These are phyloP conservation scores for Lichtheimia ramosa DNA, from an alignment of 371 early-diverging fungal genomes.

Conservation along the genomic window DNA sequence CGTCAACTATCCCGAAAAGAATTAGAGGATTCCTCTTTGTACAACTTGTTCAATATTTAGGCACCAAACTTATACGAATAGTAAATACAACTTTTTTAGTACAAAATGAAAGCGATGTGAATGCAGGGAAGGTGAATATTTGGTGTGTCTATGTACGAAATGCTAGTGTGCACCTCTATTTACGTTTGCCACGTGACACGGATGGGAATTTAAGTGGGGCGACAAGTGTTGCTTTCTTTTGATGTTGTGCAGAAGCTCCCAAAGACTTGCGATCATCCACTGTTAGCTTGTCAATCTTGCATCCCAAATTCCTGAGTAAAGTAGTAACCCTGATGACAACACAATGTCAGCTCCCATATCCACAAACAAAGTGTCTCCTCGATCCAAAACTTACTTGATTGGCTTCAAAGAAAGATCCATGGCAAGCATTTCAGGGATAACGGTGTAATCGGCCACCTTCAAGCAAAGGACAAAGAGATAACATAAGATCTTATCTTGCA, in stretches of 20 bases:
- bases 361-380: not conserved
- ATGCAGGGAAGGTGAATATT: too few relatives aligned
- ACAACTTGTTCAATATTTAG: not conserved
- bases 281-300: slow-evolving; percentile 50
- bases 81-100: too few relatives aligned
- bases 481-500: slow-evolving; percentile 76
- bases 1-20: slow-evolving; percentile 43
- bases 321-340: slow-evolving; percentile 9
- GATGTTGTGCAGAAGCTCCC: not conserved
- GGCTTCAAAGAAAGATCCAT: slow-evolving; percentile 65
- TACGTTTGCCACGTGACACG: too few relatives aligned
- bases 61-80: too few relatives aligned
- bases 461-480: slow-evolving; percentile 75
- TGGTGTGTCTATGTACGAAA: too few relatives aligned
- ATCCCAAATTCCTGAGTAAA: slow-evolving; percentile 52
- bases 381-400: slow-evolving; percentile 26
- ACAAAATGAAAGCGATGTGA: too few relatives aligned
- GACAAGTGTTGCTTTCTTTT: slow-evolving; percentile 39
- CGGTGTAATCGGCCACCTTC: slow-evolving; percentile 67
- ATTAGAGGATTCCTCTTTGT: slow-evolving; percentile 4
- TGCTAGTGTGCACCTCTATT: too few relatives aligned
- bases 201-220: slow-evolving; percentile 41
- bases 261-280: slow-evolving; percentile 25
- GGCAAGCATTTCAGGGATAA: slow-evolving; percentile 62
- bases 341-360: not conserved